These are phyloP conservation scores for Penicillium fuscoglaucum DNA, from an alignment of 2,329 filamentous ascomycete species.

Conservation along the genomic window DNA sequence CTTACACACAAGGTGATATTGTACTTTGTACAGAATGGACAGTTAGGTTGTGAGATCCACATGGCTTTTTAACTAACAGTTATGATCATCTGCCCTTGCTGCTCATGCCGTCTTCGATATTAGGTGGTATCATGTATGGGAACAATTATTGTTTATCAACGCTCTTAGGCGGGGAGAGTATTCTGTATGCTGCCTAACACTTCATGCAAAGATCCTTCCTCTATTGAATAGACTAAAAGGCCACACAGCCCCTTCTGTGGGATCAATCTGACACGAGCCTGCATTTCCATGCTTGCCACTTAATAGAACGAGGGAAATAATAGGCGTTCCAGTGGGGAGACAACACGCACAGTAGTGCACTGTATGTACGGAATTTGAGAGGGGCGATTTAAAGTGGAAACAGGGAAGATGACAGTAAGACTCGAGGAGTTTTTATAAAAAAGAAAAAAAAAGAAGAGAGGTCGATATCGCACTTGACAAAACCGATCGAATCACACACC, in stretches of 20 bases:
- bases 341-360: constrained; percentile 10
- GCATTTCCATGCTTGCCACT: constrained; percentile 14
- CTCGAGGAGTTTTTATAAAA: not conserved
- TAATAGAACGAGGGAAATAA: not conserved
- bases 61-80: not conserved
- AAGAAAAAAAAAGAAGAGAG: not conserved
- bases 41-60: not conserved
- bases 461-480: constrained; percentile 15
- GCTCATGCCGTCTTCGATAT: constrained; percentile 9
- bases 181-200: not conserved
- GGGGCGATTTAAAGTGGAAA: not conserved
- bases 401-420: not conserved
- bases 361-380: constrained; percentile 1
- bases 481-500: constrained; percentile 13
- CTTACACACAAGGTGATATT: not conserved
- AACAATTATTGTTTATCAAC: constrained; percentile 17
- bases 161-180: not conserved
- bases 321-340: not conserved
- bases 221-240: not conserved
- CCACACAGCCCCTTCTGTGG: constrained; percentile 4
- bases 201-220: not conserved
- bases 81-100: constrained; percentile 18
- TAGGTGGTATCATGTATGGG: constrained; percentile 8
- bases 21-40: not conserved
- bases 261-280: constrained; percentile 17